These are phyloP conservation scores for Moelleriella libera DNA, from an alignment of 2,329 filamentous ascomycete species.

Conservation along the genomic window DNA sequence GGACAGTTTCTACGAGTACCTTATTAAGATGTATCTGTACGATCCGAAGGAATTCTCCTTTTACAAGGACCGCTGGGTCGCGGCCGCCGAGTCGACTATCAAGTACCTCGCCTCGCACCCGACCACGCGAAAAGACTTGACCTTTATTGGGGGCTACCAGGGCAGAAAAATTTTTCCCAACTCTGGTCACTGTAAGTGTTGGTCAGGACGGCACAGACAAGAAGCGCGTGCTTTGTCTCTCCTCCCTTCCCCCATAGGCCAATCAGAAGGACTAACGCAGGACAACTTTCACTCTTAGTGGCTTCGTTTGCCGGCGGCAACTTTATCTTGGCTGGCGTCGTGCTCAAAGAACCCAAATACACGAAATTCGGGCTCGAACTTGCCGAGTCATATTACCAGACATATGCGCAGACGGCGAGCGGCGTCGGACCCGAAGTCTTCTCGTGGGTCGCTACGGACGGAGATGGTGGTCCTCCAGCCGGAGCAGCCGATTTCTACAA, in stretches of 20 bases:
- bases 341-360: conserved; percentile 51
- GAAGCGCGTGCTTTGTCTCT: no score
- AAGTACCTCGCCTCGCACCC: conserved; percentile 57
- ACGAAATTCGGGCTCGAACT: conserved; percentile 61
- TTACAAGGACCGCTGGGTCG: conserved; percentile 63
- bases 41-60: conserved; percentile 46
- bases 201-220: no score
- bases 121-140: conserved; percentile 49
- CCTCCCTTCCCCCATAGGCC: no score
- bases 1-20: conserved; percentile 79
- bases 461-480: conserved; percentile 27
- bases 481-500: conserved; percentile 56
- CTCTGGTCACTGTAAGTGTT: conserved; percentile 35
- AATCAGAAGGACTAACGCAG: background rate
- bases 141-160: conserved; percentile 50
- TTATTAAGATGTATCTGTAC: conserved; percentile 85
- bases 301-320: conserved; percentile 78
- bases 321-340: conserved; percentile 67
- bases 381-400: conserved; percentile 58
- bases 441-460: conserved; percentile 37
- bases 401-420: conserved; percentile 56
- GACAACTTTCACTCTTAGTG: conserved; percentile 24
- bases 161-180: conserved; percentile 26
- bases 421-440: conserved; percentile 66
- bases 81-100: conserved; percentile 64